Evolutionary conservation across 352 stramenopile species (phyloP).

Genomic region (Blastocystis hominis): DNA sequence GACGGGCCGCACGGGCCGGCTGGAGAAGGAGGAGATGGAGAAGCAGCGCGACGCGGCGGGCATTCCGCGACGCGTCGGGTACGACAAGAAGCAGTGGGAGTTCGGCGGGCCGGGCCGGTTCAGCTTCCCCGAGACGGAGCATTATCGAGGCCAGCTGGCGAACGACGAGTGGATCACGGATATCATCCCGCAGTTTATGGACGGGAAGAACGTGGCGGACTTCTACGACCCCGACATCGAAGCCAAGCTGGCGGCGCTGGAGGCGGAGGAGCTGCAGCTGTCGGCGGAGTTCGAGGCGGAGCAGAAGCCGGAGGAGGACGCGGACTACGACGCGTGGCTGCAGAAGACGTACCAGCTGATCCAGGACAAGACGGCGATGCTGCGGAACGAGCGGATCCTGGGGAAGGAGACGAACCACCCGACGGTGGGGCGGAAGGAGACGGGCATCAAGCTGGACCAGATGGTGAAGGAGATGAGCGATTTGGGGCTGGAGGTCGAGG

Average conservation of each 20-base stretch:
- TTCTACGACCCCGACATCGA: slow-evolving; percentile 96
- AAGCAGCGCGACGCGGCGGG: slow-evolving; percentile 56
- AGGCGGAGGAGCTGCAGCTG: slow-evolving; percentile 12
- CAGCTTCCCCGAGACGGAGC: slow-evolving; percentile 87
- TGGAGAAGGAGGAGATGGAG: slow-evolving; percentile 52
- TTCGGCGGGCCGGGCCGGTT: slow-evolving; percentile 93
- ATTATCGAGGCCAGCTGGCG: slow-evolving; percentile 85
- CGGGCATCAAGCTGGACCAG: not conserved
- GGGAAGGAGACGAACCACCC: not conserved
- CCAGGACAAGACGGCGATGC: not conserved
- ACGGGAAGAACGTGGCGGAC: slow-evolving; percentile 98
- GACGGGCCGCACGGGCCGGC: not conserved
- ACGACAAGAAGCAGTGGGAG: slow-evolving; percentile 78
- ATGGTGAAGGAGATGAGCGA: not conserved
- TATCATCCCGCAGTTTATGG: slow-evolving; percentile 94
- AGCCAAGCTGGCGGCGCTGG: slow-evolving; percentile 71
- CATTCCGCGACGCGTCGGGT: slow-evolving; percentile 65
- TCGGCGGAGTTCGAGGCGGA: not conserved
- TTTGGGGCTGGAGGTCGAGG: not conserved
- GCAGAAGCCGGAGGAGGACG: slow-evolving; percentile 9
- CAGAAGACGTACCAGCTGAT: slow-evolving; percentile 1
- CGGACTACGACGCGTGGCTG: slow-evolving; percentile 35
- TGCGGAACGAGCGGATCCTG: not conserved
- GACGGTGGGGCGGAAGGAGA: not conserved
- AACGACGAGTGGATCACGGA: slow-evolving; percentile 90